Evolutionary conservation across 1,284 basidiomycete species (phyloP).

Genomic region (Boletus coffeatus): DNA sequence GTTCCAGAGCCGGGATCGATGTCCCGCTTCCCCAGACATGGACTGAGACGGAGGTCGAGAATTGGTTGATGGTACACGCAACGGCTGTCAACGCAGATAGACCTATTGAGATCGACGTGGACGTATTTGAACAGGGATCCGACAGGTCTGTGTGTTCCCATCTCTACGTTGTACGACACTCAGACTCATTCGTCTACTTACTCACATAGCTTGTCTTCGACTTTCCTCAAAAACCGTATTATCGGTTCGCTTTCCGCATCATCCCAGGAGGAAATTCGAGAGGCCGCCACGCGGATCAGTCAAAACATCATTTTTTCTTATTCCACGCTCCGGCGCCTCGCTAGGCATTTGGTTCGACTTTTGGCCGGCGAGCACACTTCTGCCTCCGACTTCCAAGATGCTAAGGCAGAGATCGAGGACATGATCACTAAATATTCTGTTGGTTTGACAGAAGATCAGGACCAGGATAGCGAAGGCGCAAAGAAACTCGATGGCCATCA

Average conservation of each 20-base stretch:
- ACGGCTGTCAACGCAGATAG: conserved; percentile 19
- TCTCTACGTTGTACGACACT: not conserved
- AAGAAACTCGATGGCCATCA: not conserved
- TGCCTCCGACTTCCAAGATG: not conserved
- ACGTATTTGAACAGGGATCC: conserved; percentile 27
- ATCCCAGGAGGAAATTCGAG: conserved; percentile 6
- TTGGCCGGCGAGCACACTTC: conserved; percentile 7
- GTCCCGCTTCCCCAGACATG: conserved; percentile 17
- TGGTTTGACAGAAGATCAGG: not conserved
- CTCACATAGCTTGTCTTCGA: conserved; percentile 19
- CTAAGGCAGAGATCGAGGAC: conserved; percentile 18
- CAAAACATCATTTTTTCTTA: conserved; percentile 29
- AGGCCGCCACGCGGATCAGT: conserved; percentile 10
- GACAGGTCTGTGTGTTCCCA: conserved; percentile 22
- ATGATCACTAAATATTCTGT: conserved; percentile 25
- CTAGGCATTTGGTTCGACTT: conserved; percentile 11
- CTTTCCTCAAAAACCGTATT: conserved; percentile 25
- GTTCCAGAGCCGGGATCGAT: conserved; percentile 9
- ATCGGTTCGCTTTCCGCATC: conserved; percentile 15
- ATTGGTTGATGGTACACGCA: conserved; percentile 26
- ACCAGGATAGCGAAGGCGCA: not conserved
- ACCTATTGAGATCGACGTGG: conserved; percentile 7
- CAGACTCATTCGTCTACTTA: not conserved
- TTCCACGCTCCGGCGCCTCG: conserved; percentile 22
- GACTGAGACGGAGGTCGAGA: conserved; percentile 17